Evolutionary conservation across 2,329 filamentous ascomycete species (phyloP).

Genomic region (Seiridium unicorne): DNA sequence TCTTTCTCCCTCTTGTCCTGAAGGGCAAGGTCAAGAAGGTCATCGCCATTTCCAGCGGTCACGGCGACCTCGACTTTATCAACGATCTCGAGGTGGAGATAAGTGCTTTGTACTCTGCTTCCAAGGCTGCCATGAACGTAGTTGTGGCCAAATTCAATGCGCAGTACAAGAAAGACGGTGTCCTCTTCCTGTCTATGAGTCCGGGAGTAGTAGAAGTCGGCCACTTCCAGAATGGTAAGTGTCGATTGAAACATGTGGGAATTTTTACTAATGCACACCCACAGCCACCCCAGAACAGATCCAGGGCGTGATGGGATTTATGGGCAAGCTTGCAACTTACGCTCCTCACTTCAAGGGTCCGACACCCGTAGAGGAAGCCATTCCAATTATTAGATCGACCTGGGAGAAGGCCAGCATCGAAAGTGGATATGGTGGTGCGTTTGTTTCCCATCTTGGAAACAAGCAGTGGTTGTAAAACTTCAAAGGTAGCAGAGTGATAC

Average conservation of each 20-base stretch:
- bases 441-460: conserved; percentile 52
- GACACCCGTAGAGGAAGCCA: conserved; percentile 16
- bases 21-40: conserved; percentile 52
- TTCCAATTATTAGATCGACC: conserved; percentile 16
- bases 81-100: conserved; percentile 19
- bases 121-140: conserved; percentile 24
- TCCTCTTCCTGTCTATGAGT: conserved; percentile 42
- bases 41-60: conserved; percentile 44
- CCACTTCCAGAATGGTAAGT: conserved; percentile 14
- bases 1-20: conserved; percentile 49
- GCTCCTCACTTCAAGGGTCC: conserved; percentile 23
- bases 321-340: conserved; percentile 15
- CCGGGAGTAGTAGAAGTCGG: conserved; percentile 36
- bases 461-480: conserved; percentile 46
- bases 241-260: neutral
- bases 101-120: conserved; percentile 46
- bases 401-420: conserved; percentile 22
- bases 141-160: conserved; percentile 37
- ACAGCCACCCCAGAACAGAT: conserved; percentile 1
- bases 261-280: neutral
- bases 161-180: conserved; percentile 38
- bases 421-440: conserved; percentile 40
- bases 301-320: conserved; percentile 9
- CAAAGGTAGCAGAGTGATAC: neutral
- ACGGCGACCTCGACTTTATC: conserved; percentile 36